Conservation (phyloP, 2,329 filamentous ascomycete genomes). For the Colletotrichum sojae region DNA sequence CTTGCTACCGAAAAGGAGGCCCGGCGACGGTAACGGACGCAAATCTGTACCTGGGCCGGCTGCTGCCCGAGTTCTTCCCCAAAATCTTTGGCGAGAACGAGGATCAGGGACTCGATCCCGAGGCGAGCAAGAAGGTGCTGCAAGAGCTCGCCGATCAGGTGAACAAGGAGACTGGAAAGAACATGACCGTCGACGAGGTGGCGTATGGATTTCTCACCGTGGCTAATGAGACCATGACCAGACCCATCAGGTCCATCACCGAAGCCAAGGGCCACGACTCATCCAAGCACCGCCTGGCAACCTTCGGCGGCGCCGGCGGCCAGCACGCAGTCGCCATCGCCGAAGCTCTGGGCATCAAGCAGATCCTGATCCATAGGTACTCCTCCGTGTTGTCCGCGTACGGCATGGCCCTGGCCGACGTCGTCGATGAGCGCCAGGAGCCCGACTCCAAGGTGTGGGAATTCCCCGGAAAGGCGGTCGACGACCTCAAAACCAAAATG, state of each 20-base stretch:
- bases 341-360: conserved; percentile 84
- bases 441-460: conserved; percentile 76
- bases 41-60: conserved; percentile 85
- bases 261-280: conserved; percentile 95
- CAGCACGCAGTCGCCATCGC: conserved; percentile 95
- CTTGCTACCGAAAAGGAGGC: conserved; percentile 91
- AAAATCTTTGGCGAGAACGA: conserved; percentile 96
- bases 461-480: conserved; percentile 69
- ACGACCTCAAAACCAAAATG: conserved; percentile 81
- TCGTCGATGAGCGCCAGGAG: conserved; percentile 91
- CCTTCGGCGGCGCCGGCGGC: conserved; percentile 92
- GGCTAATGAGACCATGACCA: conserved; percentile 91
- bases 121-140: conserved; percentile 82
- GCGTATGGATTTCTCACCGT: conserved; percentile 92
- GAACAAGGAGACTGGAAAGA: conserved; percentile 79
- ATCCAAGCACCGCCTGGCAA: conserved; percentile 89
- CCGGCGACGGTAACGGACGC: conserved; percentile 95
- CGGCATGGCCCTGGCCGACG: conserved; percentile 92
- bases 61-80: conserved; percentile 93
- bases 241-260: conserved; percentile 90
- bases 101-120: conserved; percentile 81
- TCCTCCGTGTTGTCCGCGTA: conserved; percentile 93
- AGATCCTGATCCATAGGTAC: conserved; percentile 89
- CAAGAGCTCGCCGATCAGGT: conserved; percentile 83
- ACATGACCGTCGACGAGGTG: conserved; percentile 85